Conservation (phyloP, 148 eudicot genomes). For the Camellia lanceoleosa region DNA sequence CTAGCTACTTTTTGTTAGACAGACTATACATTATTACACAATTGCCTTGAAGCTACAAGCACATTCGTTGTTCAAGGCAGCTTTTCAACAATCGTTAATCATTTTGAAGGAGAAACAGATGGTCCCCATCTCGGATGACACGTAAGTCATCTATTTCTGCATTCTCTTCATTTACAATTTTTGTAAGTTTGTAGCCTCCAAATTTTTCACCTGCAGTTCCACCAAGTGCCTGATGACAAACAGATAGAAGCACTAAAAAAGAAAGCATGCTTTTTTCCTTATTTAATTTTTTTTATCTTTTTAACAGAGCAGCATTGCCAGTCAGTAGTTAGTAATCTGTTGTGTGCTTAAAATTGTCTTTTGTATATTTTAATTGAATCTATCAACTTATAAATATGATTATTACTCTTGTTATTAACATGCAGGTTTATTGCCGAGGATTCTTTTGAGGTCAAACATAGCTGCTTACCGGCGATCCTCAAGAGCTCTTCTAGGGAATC, state of each 20-base stretch:
- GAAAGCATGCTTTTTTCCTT: not conserved
- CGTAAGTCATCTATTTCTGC: constrained; percentile 73
- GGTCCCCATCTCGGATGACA: constrained; percentile 80
- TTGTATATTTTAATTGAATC: not conserved
- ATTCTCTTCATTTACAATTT: constrained; percentile 47
- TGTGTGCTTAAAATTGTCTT: not conserved
- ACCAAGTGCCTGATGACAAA: constrained; percentile 19
- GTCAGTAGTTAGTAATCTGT: not conserved
- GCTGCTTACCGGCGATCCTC: constrained; percentile 60
- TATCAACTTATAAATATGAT: constrained; percentile 4
- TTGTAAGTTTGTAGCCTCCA: constrained; percentile 45
- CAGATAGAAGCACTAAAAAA: not conserved
- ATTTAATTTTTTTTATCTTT: no score
- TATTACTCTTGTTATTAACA: not conserved
- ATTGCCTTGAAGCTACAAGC: constrained; percentile 24
- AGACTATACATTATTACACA: not conserved
- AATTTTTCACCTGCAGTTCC: constrained; percentile 63
- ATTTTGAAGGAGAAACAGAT: constrained; percentile 49
- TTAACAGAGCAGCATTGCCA: not conserved
- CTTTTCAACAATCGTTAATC: constrained; percentile 13
- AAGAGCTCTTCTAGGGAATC: constrained; percentile 63
- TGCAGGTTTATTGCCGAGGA: not conserved
- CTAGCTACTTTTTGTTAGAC: constrained; percentile 1
- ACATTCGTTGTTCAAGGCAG: constrained; percentile 21
- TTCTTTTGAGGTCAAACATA: constrained; percentile 5